Evolutionary conservation across 345 rosid species (phyloP), one percentile per base, ranked within the genome.

Genomic region (Boechera divaricarpa): DNA sequence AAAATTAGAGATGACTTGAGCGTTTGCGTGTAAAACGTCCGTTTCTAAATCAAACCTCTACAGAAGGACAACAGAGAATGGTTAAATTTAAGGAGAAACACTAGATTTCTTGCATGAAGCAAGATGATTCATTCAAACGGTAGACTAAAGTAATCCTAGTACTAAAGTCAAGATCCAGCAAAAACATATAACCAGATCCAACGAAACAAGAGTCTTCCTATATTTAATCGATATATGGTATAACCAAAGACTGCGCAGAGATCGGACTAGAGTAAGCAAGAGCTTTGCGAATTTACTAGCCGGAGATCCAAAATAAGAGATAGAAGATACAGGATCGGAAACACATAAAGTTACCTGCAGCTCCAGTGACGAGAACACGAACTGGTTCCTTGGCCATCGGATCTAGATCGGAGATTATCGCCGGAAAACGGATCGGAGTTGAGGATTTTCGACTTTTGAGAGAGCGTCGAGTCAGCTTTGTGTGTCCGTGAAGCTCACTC

Each of bases 341-440:
- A 26, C 28, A 52, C 0, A 32, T 2, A 67, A 35, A 13, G 70
- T 53, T 86, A 95, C 99, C 99, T 82, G 99, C 99, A 75, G 99
- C 99, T 4, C 98, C 99, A 52, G 98, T 95, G 63, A 95, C 98
- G 77, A 95, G 99, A 58, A 95, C 96, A 82, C 98, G 98, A 71
- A 85, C 94, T 32, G 97, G 97, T 62, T 91, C 94, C 76, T 88
- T 91, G 31, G 91, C 99, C 99, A 95, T 92, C 79, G 84, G 69
- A 65, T 72, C 76, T 29, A 63, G 81, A 79, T 67, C 63, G 75
- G 62, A 24, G 71, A 28, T 39, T 18, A 69, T 63, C 74, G 58
- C 74, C 78, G 82, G 78, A 6, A 44, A 73, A 66, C 0, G 60
- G 58, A 78, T 78, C 74, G 44, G 12, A 10, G 39, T 38, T 77